Evolutionary conservation across 257 asterid species (phyloP).

Genomic region (Asclepias syriaca): DNA sequence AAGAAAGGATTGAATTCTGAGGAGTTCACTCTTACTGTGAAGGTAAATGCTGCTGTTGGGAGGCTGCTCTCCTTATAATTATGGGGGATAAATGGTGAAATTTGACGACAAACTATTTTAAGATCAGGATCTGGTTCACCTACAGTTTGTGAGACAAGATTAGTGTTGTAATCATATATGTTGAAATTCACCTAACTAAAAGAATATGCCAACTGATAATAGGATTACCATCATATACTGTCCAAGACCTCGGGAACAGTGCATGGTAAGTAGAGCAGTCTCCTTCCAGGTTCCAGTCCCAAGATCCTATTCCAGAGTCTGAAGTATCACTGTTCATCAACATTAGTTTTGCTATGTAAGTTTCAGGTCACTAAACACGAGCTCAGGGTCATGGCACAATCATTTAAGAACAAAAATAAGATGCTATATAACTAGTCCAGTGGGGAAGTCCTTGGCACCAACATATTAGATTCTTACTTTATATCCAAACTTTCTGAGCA

Average conservation of each 20-base stretch:
- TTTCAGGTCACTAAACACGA: not conserved
- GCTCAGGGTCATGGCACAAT: not conserved
- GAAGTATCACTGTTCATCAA: conserved; percentile 60
- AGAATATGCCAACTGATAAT: conserved; percentile 18
- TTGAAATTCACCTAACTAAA: conserved; percentile 13
- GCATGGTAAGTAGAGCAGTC: conserved; percentile 80
- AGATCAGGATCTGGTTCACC: conserved; percentile 97
- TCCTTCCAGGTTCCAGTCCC: conserved; percentile 95
- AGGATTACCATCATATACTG: conserved; percentile 75
- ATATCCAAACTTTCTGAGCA: conserved; percentile 59
- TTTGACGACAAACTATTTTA: conserved; percentile 82
- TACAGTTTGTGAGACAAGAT: conserved; percentile 28
- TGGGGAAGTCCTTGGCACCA: conserved; percentile 5
- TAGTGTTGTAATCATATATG: conserved; percentile 13
- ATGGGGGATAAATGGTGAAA: conserved; percentile 91
- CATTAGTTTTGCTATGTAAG: conserved; percentile 17
- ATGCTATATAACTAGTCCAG: conserved; percentile 9
- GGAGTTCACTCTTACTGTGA: conserved; percentile 45
- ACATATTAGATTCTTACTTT: conserved; percentile 38
- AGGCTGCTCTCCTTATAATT: conserved; percentile 96
- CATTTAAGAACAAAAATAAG: not conserved
- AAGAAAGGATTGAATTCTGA: conserved; percentile 9
- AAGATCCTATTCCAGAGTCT: conserved; percentile 81
- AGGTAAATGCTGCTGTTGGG: conserved; percentile 81
- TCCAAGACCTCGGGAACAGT: conserved; percentile 97